phyloP scores from a whole-genome alignment of 73 alveolate species.

The Paramecium biaurelia region DNA sequence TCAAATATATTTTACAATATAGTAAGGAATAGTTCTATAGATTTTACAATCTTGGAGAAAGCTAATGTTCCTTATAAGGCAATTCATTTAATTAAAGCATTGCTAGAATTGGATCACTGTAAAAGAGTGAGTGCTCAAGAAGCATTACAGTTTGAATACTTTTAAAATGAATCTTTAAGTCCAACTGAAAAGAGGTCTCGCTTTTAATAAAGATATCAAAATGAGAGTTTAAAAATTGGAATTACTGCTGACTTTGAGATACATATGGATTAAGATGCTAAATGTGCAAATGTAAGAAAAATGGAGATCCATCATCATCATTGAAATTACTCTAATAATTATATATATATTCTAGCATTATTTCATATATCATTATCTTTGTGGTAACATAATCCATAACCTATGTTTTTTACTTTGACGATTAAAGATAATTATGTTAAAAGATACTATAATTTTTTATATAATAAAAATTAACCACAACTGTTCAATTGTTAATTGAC shows the following conservation, averaged over 20 bases:
- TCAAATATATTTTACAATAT: background rate
- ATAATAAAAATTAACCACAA: no score
- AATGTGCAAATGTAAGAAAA: background rate
- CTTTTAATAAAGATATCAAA: background rate
- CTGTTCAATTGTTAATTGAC: no score
- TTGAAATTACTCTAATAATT: background rate
- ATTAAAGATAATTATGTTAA: background rate
- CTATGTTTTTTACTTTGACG: background rate
- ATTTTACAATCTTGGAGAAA: background rate
- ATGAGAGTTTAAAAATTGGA: background rate
- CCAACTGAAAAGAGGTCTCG: constrained; percentile 1
- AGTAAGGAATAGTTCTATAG: background rate
- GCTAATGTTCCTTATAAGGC: background rate
- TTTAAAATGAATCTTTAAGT: background rate
- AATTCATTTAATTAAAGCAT: background rate
- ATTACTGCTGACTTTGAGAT: background rate
- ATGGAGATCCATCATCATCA: background rate
- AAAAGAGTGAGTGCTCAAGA: background rate
- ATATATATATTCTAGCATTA: background rate
- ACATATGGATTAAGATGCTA: background rate
- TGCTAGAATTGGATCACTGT: background rate
- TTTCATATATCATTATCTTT: background rate
- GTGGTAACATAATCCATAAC: background rate
- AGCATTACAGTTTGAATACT: background rate
- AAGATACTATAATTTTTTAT: no score